These are phyloP conservation scores for Mitragyna speciosa DNA, from an alignment of 257 asterid genomes.

Conservation along the genomic window DNA sequence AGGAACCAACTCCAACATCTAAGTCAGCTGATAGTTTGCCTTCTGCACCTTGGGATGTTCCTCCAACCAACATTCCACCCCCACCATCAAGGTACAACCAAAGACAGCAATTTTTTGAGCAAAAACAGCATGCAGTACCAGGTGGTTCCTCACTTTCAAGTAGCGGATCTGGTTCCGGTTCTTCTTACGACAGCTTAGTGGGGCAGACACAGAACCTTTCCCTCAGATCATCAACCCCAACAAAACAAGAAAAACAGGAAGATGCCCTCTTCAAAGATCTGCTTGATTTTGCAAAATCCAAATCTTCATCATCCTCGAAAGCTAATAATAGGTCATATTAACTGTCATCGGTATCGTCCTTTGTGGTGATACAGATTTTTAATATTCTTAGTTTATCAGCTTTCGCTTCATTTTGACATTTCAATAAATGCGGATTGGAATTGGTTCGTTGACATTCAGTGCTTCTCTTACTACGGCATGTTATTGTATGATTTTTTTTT, in stretches of 20 bases:
- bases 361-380: constrained; percentile 35
- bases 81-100: constrained; percentile 80
- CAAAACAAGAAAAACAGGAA: constrained; percentile 66
- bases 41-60: constrained; percentile 56
- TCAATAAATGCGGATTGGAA: constrained; percentile 17
- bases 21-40: constrained; percentile 58
- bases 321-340: constrained; percentile 60
- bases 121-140: constrained; percentile 35
- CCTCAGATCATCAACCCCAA: constrained; percentile 48
- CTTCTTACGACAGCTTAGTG: constrained; percentile 66
- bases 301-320: constrained; percentile 83
- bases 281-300: constrained; percentile 88
- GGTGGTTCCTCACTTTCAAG: constrained; percentile 48
- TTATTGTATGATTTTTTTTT: not conserved
- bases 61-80: constrained; percentile 57
- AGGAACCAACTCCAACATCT: constrained; percentile 39
- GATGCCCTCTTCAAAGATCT: constrained; percentile 88
- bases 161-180: constrained; percentile 60
- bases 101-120: constrained; percentile 82
- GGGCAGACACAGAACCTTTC: constrained; percentile 78
- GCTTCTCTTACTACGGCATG: not conserved
- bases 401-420: not conserved
- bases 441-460: not conserved
- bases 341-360: constrained; percentile 19
- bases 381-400: constrained; percentile 3